Conservation (phyloP, 164 flowering plant genomes). For the Berberis vulgaris region DNA sequence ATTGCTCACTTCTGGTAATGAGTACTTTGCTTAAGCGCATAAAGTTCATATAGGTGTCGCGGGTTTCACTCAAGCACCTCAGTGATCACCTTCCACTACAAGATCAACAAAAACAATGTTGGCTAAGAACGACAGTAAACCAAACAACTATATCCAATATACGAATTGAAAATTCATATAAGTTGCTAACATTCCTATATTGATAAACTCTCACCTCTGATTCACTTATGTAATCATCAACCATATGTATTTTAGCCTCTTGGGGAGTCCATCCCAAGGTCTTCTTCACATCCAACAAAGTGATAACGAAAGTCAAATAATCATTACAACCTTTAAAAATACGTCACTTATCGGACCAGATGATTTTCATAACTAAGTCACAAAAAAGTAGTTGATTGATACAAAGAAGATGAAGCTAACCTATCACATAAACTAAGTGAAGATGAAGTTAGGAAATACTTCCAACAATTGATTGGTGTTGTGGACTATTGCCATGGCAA, state of each 20-base stretch:
- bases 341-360: not conserved
- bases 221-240: slow-evolving; percentile 62
- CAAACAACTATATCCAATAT: too few relatives aligned
- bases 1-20: slow-evolving; percentile 24
- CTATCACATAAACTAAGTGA: too few relatives aligned
- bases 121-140: not conserved
- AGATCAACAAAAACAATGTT: slow-evolving; percentile 12
- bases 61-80: slow-evolving; percentile 80
- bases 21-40: slow-evolving; percentile 65
- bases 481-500: too few relatives aligned
- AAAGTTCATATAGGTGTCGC: slow-evolving; percentile 83
- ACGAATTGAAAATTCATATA: too few relatives aligned
- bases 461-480: too few relatives aligned
- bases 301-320: slow-evolving; percentile 9
- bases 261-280: slow-evolving; percentile 82
- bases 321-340: not conserved
- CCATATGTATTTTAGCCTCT: slow-evolving; percentile 91
- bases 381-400: too few relatives aligned
- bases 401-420: too few relatives aligned
- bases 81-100: slow-evolving; percentile 64
- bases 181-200: not conserved
- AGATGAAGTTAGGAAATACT: too few relatives aligned
- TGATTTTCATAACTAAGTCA: too few relatives aligned
- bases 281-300: slow-evolving; percentile 23
- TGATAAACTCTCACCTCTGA: slow-evolving; percentile 55